phyloP scores from a whole-genome alignment of 139 green algal species.

The Chlorella sp. region DNA sequence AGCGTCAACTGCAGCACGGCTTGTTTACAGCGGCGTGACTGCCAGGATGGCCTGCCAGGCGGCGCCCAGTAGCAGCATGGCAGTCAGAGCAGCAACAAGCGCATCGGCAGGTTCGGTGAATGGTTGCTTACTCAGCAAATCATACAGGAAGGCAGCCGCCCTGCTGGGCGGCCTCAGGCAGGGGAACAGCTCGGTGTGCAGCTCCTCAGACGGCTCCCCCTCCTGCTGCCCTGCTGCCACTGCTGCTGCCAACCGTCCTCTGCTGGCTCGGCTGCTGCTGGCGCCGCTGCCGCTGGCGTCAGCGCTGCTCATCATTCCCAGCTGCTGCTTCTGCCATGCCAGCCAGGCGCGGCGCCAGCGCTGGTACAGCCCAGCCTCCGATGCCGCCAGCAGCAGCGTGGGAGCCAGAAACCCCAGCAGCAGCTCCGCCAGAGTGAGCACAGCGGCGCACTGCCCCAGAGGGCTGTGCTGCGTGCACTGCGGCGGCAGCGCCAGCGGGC shows the following conservation, averaged over 20 bases:
- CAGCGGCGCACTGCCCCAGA: background rate
- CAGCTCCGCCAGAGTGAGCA: conserved; percentile 6
- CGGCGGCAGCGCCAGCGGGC: background rate
- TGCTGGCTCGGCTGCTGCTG: background rate
- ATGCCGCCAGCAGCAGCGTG: conserved; percentile 1
- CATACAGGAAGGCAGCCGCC: too few relatives aligned
- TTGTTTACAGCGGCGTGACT: background rate
- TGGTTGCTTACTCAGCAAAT: too few relatives aligned
- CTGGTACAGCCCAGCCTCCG: background rate
- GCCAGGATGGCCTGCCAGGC: conserved; percentile 10
- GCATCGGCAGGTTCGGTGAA: too few relatives aligned
- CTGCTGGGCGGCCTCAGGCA: too few relatives aligned
- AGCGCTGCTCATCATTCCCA: too few relatives aligned
- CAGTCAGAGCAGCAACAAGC: background rate
- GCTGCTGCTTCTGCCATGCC: background rate
- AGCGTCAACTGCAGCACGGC: background rate
- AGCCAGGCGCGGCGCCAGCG: background rate
- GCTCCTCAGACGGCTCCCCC: background rate
- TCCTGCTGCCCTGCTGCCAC: background rate
- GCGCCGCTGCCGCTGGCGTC: background rate
- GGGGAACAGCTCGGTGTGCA: background rate
- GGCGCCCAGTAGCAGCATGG: background rate
- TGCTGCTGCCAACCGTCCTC: background rate
- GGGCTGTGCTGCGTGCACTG: background rate
- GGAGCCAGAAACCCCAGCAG: conserved; percentile 3